Percentiles rank a stretch among this genome's conserved stretches.
These are phyloP conservation scores for Lasiodiplodia sp. DNA, from an alignment of 2,329 filamentous ascomycete genomes.

Conservation along the genomic window DNA sequence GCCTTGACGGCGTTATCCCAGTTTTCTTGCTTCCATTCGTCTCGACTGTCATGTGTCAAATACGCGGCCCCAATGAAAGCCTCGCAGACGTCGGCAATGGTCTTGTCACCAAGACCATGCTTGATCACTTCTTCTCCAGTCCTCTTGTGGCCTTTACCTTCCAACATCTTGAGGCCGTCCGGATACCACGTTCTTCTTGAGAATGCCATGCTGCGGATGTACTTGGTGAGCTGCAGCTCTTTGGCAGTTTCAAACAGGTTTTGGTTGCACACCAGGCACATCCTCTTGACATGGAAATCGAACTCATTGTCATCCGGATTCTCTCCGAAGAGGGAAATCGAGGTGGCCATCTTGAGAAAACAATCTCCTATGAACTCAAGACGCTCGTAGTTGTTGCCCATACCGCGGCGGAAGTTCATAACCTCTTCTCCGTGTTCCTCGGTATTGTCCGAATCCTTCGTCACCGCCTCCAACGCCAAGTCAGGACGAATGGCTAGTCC, in stretches of 20 bases:
- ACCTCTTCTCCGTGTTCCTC: constrained; percentile 74
- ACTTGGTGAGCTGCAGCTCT: constrained; percentile 72
- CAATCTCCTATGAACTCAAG: constrained; percentile 93
- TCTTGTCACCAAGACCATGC: constrained; percentile 84
- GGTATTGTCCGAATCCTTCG: constrained; percentile 88
- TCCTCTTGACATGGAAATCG: constrained; percentile 87
- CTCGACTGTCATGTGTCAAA: constrained; percentile 60
- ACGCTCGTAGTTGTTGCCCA: constrained; percentile 94
- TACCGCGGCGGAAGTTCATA: constrained; percentile 79
- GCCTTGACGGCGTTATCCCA: constrained; percentile 69
- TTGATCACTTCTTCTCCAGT: constrained; percentile 52
- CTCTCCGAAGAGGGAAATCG: constrained; percentile 81
- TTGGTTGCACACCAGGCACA: constrained; percentile 89
- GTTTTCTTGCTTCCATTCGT: constrained; percentile 52
- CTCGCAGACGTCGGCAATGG: constrained; percentile 92
- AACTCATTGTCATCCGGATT: constrained; percentile 83
- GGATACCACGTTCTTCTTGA: constrained; percentile 85
- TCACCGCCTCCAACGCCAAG: constrained; percentile 86
- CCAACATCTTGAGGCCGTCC: constrained; percentile 73
- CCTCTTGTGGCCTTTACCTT: constrained; percentile 70
- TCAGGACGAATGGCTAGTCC: constrained; percentile 69
- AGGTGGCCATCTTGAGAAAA: constrained; percentile 95
- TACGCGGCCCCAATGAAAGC: constrained; percentile 88
- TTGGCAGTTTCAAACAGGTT: constrained; percentile 83
- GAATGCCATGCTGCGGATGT: constrained; percentile 83